phyloP scores from a whole-genome alignment of 2,329 filamentous ascomycete species.

The Cylindrodendrum hubeiense region DNA sequence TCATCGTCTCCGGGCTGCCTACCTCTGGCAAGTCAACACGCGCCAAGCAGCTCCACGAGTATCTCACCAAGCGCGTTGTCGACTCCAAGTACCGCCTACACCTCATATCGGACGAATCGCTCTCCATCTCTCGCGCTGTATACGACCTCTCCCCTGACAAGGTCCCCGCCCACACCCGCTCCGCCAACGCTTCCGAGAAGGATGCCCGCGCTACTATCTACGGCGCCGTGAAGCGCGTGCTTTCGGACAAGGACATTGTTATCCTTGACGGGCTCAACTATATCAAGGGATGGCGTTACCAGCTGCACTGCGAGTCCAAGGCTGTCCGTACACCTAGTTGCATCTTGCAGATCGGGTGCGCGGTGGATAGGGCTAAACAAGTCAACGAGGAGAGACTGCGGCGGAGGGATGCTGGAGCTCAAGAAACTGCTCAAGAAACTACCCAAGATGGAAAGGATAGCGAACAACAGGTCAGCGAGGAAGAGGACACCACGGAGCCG shows the following conservation, averaged over 20 bases:
- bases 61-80: constrained; percentile 70
- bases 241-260: constrained; percentile 80
- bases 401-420: constrained; percentile 19
- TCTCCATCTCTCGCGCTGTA: constrained; percentile 76
- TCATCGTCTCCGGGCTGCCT: constrained; percentile 75
- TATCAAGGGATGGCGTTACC: constrained; percentile 91
- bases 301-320: constrained; percentile 88
- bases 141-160: constrained; percentile 72
- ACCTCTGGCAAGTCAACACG: constrained; percentile 78
- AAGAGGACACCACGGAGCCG: constrained; percentile 49
- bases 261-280: constrained; percentile 87
- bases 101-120: constrained; percentile 78
- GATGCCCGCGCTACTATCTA: constrained; percentile 83
- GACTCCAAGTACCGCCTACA: constrained; percentile 73
- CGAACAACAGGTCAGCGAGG: neutral
- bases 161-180: constrained; percentile 71
- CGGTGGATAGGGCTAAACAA: constrained; percentile 61
- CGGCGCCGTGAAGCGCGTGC: constrained; percentile 81
- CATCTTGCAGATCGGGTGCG: constrained; percentile 75
- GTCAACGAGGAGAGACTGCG: constrained; percentile 72
- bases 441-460: neutral
- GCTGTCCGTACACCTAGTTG: constrained; percentile 81
- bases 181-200: constrained; percentile 82
- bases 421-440: neutral
- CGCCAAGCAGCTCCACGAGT: constrained; percentile 73